These are phyloP conservation scores for Moniliophthora roreri DNA, from an alignment of 1,284 basidiomycete genomes.

Conservation along the genomic window DNA sequence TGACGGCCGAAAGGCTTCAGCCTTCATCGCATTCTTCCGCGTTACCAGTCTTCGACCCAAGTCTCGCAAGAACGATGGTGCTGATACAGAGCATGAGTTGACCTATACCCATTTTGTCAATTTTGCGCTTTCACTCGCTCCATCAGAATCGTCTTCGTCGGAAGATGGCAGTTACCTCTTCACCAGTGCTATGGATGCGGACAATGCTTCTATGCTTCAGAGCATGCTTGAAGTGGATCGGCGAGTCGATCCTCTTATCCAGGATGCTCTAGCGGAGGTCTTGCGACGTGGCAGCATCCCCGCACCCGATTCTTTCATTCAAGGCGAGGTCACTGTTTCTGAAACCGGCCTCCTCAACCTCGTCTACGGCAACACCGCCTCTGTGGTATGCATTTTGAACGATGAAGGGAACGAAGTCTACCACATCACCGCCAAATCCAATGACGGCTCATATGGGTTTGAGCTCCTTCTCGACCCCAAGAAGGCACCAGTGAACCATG, in stretches of 20 bases:
- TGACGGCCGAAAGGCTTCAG: slow-evolving; percentile 3
- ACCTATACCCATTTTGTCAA: slow-evolving; percentile 2
- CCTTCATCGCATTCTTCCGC: slow-evolving; percentile 7
- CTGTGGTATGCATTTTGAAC: not conserved
- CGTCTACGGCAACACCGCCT: not conserved
- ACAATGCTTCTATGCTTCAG: slow-evolving; percentile 1
- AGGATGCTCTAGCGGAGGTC: not conserved
- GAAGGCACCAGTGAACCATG: slow-evolving; percentile 3
- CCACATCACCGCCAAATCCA: not conserved
- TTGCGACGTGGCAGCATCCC: not conserved
- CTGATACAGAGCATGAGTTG: not conserved
- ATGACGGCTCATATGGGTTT: slow-evolving; percentile 4
- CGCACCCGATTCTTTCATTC: not conserved
- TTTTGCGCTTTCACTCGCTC: not conserved
- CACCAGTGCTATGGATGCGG: slow-evolving; percentile 5
- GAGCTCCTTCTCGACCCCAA: not conserved
- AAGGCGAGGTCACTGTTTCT: not conserved
- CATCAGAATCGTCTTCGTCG: not conserved
- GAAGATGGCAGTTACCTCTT: not conserved
- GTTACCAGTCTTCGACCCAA: not conserved
- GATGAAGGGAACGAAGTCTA: not conserved
- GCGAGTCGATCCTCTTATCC: slow-evolving; percentile 1
- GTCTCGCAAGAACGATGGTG: not conserved
- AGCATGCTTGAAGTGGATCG: not conserved
- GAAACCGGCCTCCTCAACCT: not conserved